These are phyloP conservation scores for Capsicum pubescens DNA, from an alignment of 257 asterid species.

Conservation along the genomic window DNA sequence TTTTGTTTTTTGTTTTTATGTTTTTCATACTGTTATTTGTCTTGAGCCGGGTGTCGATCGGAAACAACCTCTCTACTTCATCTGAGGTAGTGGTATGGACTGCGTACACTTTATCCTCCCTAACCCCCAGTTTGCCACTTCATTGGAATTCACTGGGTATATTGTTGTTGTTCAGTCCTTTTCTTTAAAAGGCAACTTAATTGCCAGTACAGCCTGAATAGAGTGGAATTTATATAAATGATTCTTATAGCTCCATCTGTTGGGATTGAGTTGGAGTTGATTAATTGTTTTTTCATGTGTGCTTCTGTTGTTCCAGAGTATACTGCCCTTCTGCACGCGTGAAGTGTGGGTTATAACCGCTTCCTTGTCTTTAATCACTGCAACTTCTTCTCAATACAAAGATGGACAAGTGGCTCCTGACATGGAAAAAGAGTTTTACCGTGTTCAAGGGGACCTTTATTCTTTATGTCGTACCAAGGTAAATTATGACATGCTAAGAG, in stretches of 20 bases:
- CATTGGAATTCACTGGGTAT: too few relatives aligned
- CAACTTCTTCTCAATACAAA: slow-evolving; percentile 74
- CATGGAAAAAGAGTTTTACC: slow-evolving; percentile 88
- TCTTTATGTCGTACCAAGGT: slow-evolving; percentile 96
- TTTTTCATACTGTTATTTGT: slow-evolving; percentile 17
- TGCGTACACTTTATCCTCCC: too few relatives aligned
- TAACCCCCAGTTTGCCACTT: too few relatives aligned
- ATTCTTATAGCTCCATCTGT: slow-evolving; percentile 3
- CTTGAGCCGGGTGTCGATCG: too few relatives aligned
- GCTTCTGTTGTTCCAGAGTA: slow-evolving; percentile 54
- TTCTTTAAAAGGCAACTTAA: background rate
- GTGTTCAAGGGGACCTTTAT: slow-evolving; percentile 89
- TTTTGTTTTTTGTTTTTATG: slow-evolving; percentile 33
- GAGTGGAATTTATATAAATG: background rate
- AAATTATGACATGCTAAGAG: slow-evolving; percentile 30
- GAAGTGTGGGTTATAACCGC: slow-evolving; percentile 98
- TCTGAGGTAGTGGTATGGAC: too few relatives aligned
- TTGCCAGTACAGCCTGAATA: background rate
- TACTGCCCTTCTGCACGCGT: slow-evolving; percentile 91
- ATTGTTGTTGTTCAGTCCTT: background rate
- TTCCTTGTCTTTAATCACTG: slow-evolving; percentile 78
- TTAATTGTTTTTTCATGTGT: slow-evolving; percentile 16
- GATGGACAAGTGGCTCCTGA: slow-evolving; percentile 77
- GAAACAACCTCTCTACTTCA: too few relatives aligned
- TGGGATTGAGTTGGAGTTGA: background rate